A percentile compares a stretch with the other conserved stretches of the same genome.
phyloP scores from a whole-genome alignment of 2,329 filamentous ascomycete species.

The Nannizziopsis arthrosporioides region DNA sequence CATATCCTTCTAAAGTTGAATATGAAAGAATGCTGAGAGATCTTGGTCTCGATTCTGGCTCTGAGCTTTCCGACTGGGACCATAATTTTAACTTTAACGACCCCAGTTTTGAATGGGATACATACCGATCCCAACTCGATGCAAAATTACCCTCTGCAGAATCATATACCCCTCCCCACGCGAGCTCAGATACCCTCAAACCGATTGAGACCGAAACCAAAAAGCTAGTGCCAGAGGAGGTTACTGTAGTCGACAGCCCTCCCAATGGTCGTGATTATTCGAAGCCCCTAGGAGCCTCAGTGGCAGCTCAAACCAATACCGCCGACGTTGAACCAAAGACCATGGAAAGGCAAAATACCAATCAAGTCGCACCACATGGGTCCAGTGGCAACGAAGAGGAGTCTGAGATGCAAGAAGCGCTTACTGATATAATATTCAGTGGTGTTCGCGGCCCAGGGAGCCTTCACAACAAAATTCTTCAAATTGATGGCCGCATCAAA shows the following conservation, averaged over 20 bases:
- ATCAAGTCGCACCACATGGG: neutral
- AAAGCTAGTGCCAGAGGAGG: neutral
- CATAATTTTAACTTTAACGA: neutral
- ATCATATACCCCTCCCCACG: too few relatives aligned
- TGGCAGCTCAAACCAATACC: too few relatives aligned
- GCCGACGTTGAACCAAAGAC: too few relatives aligned
- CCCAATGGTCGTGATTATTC: too few relatives aligned
- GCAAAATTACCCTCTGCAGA: neutral
- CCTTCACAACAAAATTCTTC: conserved; percentile 27
- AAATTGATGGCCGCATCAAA: conserved; percentile 30
- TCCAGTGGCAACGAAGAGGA: neutral
- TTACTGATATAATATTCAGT: conserved; percentile 19
- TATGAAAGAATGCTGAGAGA: neutral
- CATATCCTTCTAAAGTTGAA: too few relatives aligned
- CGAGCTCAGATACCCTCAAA: neutral
- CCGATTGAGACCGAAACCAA: neutral
- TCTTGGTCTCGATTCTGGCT: conserved; percentile 1
- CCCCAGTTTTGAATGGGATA: conserved; percentile 3
- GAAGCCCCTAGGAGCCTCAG: too few relatives aligned
- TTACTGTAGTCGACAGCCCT: neutral
- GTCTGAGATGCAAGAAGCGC: neutral
- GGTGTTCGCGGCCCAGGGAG: conserved; percentile 22
- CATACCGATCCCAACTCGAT: neutral
- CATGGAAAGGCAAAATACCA: neutral
- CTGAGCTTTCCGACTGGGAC: conserved; percentile 3